Base-by-base conservation (phyloP, 2,329 filamentous ascomycete genomes). In the Fusarium devonianum region DNA sequence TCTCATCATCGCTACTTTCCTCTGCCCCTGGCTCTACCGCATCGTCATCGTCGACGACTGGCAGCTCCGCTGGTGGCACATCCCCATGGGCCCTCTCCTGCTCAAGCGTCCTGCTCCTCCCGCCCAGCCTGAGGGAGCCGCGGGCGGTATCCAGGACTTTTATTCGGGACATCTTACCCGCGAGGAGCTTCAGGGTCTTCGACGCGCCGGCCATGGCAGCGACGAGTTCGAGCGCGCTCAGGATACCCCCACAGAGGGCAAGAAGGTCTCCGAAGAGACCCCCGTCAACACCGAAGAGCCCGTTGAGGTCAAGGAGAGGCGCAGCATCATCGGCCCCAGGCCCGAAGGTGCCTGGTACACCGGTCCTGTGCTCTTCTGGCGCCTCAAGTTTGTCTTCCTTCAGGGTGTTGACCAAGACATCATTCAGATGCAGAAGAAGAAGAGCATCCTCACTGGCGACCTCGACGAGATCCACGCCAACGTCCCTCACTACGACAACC, bases 41-140 rank as follows among this genome's bases (percentile, higher is more conserved):
- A 73, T 80, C 28, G 74, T 88, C 60, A 68, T 86, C 63, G 70
- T 78, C 65, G 76, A 86, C 49, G 83, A 88, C 73, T 81, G 83
- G 80, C 69, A 82, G 62, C 73, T 88, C 37, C 78, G 78, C 49
- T 73, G 77, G 71, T 85, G 74, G 67, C 74, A 85, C 56, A 73
- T 86, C 44, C 56, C 74, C 52, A 63, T 76, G 18, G 83, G 83
- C 0, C 82, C 80, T 14, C 68, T 84, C 0, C 74, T 85, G 2
- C 75, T 82, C 25, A 68, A 66, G 16, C 76, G 77, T 7, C 70
- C 69, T 2, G 65, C 71, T 1, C 69, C 72, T 0, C 73, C 75
- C 4, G 65, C 72, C 56, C 89, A 92, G 75, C 87, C 84, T 13
- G 82, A 90, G 72, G 87, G 87, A 7, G 70, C 84, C 7, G 87